These are phyloP conservation scores for Solanum aculeatissimum DNA, from an alignment of 305 asterid genomes.

Conservation along the genomic window DNA sequence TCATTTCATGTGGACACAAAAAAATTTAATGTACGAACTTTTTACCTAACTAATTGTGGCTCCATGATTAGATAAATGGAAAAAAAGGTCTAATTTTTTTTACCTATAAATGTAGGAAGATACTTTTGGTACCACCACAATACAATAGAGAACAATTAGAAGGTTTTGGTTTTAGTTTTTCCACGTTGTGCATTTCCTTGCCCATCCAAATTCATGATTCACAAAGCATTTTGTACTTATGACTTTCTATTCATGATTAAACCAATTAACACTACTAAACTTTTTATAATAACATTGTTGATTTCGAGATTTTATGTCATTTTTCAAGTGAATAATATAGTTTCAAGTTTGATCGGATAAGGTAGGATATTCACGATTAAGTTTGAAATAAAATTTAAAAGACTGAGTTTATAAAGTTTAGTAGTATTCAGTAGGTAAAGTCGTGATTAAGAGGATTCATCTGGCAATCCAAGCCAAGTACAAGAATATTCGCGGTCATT, in stretches of 20 bases:
- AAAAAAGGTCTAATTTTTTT: not conserved
- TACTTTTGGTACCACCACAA: not conserved
- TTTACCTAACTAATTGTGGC: not conserved
- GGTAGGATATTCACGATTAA: not conserved
- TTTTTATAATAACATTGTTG: not conserved
- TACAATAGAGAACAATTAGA: not conserved
- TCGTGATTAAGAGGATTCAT: rapidly evolving
- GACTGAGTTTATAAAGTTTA: not conserved
- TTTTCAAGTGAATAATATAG: too few species aligned
- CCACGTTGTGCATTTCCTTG: not conserved
- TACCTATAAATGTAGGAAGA: not conserved
- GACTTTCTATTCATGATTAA: not conserved
- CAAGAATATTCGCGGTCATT: not conserved
- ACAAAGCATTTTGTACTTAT: not conserved
- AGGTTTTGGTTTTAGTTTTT: not conserved
- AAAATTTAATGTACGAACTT: not conserved
- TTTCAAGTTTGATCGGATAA: too few species aligned
- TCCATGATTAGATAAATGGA: not conserved
- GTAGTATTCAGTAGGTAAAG: not conserved
- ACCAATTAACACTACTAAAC: not conserved
- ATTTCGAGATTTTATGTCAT: too few species aligned
- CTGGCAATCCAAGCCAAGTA: not conserved
- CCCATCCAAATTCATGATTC: not conserved
- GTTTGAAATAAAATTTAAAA: not conserved
- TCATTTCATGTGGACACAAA: not conserved